Base-by-base conservation (phyloP, 2,329 filamentous ascomycete species). In the Exophiala aquamarina region DNA sequence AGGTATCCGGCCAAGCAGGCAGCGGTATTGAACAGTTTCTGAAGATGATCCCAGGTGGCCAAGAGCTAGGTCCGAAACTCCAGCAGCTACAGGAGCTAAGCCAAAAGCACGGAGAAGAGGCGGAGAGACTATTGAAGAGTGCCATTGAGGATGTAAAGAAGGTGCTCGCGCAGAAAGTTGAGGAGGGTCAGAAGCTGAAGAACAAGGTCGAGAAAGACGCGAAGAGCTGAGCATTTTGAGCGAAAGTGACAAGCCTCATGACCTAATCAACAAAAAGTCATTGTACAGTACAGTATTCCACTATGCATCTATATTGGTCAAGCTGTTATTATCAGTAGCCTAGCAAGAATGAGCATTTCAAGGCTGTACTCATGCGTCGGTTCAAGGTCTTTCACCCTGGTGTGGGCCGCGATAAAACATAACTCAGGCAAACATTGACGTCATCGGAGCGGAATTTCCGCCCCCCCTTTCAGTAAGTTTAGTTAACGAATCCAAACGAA, bases 71-170 rank as follows among this genome's bases (percentile, higher is more conserved):
- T 28, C 74, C 79, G 28, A 86, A 87, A 67, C 63, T 89, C 44
- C 71, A 81, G 59, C 76, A 86, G 58, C 65, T 90, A 44, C 74
- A 79, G 55, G 74, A 86, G 53, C 72, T 85, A 11, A 82, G 82
- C 0, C 73, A 84, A 58, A 81, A 87, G 70, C 82, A 87, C 63
- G 81, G 79, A 40, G 74, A 82, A 4, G 83, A 89, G 64, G 84
- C 84, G 2, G 78, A 89, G 71, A 78, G 82, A 66, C 70, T 89
- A 29, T 65, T 87, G 41, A 82, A 82, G 67, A 83, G 86, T 62
- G 84, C 85, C 0, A 71, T 87, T 39, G 75, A 61, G 13, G 72
- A 75, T 50, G 54, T 75, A n/a, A 69, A 74, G 57, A 69, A 70
- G 41, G 70, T 72, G 39, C 63, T 72, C 41, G 62, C 64, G 47